Evolutionary conservation across 768 basidiomycete species (phyloP), one percentile per base, ranked within the genome.

Genomic region (Cystobasidium ongulense): DNA sequence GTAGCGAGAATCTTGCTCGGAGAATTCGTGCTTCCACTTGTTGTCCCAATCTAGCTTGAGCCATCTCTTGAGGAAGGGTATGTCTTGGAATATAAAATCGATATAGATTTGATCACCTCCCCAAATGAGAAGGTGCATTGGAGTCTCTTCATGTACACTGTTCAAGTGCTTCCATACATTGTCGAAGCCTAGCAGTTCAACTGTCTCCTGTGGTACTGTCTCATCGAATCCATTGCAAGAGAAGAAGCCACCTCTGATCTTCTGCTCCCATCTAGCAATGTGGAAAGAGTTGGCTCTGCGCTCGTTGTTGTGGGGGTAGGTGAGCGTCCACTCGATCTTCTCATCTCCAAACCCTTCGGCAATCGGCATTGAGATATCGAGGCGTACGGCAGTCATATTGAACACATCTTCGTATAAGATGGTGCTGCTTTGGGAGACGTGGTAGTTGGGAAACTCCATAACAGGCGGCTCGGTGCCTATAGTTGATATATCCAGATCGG

Each of bases 1-100:
- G 21, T 73, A 53, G 15, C 17, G 29, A 17, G 72, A 53, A 27
- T 31, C 38, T n/a, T 73, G 63, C 38, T 73, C 75, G 11, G 75
- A 75, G 54, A 75, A 75, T 64, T 75, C 75, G 39, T 75, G 75
- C 63, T 53, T 64, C 68, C 70, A 72, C 38, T 73, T 66, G 18
- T 27, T 50, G 23, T 70, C 67, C 54, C 50, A 67, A 46, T 38
- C 54, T 5, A 67, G 18, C 57, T 74, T 57, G 33, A 70, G n/a
- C 75, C 75, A 75, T 33, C 75, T 59, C 36, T 54, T 52, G 18
- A 75, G 41, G 63, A 75, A 75, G 36, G 75, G 75, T 27, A 75
- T 73, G 57, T 75, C 75, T 33, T 61, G 29, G 63, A 75, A 75
- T 31, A 75, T 75, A 72, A 65, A 66, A 38, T 75, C 75, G 52